These are phyloP conservation scores for Hymenoscyphus albidus DNA, from an alignment of 2,329 filamentous ascomycete species.

Conservation along the genomic window DNA sequence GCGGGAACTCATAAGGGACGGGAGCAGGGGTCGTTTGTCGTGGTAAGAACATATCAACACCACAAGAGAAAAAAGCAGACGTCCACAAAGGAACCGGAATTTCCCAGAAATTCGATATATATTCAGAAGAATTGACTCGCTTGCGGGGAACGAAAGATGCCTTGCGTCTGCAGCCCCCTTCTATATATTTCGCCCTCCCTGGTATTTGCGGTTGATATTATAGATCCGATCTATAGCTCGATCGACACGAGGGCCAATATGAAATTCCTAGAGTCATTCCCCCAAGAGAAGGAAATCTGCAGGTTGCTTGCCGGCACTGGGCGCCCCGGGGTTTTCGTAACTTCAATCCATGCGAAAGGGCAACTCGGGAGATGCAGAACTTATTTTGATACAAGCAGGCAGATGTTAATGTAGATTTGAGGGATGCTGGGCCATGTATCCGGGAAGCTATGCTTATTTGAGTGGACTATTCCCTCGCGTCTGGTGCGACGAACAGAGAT, in stretches of 20 bases:
- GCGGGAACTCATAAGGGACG: slow-evolving; percentile 1
- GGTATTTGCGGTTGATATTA: slow-evolving; percentile 3
- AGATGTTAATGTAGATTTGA: neutral
- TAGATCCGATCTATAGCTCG: slow-evolving; percentile 12
- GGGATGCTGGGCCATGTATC: neutral
- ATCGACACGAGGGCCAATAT: slow-evolving; percentile 12
- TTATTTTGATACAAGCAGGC: neutral
- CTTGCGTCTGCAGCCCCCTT: slow-evolving; percentile 6
- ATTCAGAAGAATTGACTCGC: neutral
- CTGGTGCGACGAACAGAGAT: neutral
- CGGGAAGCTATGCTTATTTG: neutral
- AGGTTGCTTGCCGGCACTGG: slow-evolving; percentile 14
- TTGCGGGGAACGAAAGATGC: neutral
- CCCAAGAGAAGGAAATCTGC: neutral
- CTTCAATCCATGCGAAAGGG: slow-evolving; percentile 11
- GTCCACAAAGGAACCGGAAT: neutral
- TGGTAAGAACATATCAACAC: slow-evolving; percentile 16
- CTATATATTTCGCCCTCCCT: slow-evolving; percentile 7
- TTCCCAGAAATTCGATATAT: slow-evolving; percentile 11
- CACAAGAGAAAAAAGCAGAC: neutral
- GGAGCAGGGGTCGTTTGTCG: slow-evolving; percentile 3
- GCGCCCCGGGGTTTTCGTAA: slow-evolving; percentile 16
- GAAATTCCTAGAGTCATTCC: neutral
- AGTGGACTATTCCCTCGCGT: neutral
- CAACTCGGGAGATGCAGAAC: slow-evolving; percentile 10